Conservation (phyloP, 345 rosid species). For the Lenwebbia sp. region DNA sequence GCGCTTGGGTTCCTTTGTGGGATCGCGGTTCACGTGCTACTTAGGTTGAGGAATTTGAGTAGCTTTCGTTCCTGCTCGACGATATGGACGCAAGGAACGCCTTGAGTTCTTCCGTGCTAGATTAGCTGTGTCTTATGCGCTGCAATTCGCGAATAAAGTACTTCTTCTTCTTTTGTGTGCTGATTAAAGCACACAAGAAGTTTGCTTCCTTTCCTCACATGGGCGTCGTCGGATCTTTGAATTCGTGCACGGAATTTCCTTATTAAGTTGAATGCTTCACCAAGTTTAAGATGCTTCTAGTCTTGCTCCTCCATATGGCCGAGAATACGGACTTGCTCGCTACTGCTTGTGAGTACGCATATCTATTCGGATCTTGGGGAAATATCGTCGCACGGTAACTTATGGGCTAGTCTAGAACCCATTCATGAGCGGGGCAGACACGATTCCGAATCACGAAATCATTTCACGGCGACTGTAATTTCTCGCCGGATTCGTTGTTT, state of each 20-base stretch:
- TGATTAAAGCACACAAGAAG: neutral
- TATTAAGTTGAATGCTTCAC: neutral
- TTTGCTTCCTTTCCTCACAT: neutral
- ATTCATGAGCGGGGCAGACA: neutral
- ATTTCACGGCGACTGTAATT: no score
- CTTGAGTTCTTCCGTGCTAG: neutral
- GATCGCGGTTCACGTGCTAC: conserved; percentile 34
- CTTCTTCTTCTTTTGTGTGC: neutral
- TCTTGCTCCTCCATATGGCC: neutral
- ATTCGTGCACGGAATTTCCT: neutral
- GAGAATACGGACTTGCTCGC: no score
- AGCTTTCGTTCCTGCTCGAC: neutral
- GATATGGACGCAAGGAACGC: conserved; percentile 1
- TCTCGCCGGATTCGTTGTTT: no score
- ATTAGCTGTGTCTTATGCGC: neutral
- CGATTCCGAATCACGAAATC: neutral
- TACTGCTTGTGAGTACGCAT: no score
- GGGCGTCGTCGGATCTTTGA: neutral
- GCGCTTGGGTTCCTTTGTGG: conserved; percentile 79
- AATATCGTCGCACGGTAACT: no score
- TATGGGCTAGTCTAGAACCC: neutral
- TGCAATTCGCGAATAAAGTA: neutral
- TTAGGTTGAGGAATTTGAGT: conserved; percentile 30
- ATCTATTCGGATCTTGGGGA: no score
- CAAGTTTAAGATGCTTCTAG: neutral